Evolutionary conservation across 495 filamentous ascomycete genomes (phyloP).

Genomic region (Recurvomyces mirabilis): DNA sequence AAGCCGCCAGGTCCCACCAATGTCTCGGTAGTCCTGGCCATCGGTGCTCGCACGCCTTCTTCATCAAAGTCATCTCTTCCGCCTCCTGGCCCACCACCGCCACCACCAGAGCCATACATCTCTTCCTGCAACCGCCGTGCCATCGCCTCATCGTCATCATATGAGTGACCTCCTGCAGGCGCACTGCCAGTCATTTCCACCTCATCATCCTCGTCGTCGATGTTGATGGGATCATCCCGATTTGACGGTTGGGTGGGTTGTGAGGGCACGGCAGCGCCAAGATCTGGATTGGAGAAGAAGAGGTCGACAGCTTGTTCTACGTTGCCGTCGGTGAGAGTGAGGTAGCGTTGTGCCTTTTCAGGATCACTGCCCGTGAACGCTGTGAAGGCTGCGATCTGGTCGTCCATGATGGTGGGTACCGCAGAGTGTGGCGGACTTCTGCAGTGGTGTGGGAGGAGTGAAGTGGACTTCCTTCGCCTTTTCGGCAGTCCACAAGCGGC

Average conservation of each 20-base stretch:
- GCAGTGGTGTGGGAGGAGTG: too few species aligned
- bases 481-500: too few species aligned
- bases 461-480: too few species aligned
- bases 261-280: constrained; percentile 31
- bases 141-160: constrained; percentile 87
- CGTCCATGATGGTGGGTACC: constrained; percentile 58
- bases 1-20: constrained; percentile 58
- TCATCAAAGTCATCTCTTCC: constrained; percentile 33
- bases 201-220: constrained; percentile 53
- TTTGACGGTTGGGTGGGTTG: constrained; percentile 26
- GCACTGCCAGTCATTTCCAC: constrained; percentile 32
- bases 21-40: constrained; percentile 83
- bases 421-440: too few species aligned
- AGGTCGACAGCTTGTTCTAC: constrained; percentile 77
- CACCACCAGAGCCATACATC: constrained; percentile 45
- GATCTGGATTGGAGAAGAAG: constrained; percentile 57
- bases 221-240: constrained; percentile 11
- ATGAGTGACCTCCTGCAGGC: not conserved
- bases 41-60: constrained; percentile 74
- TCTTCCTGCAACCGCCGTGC: constrained; percentile 85
- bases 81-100: constrained; percentile 34
- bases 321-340: constrained; percentile 70
- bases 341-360: constrained; percentile 62
- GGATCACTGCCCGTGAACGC: constrained; percentile 56
- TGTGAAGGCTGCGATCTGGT: constrained; percentile 49